A percentile compares a stretch with the other conserved stretches of the same genome.
Conservation (phyloP, 2,329 filamentous ascomycete genomes). For the Myriosclerotinia curreyana region DNA sequence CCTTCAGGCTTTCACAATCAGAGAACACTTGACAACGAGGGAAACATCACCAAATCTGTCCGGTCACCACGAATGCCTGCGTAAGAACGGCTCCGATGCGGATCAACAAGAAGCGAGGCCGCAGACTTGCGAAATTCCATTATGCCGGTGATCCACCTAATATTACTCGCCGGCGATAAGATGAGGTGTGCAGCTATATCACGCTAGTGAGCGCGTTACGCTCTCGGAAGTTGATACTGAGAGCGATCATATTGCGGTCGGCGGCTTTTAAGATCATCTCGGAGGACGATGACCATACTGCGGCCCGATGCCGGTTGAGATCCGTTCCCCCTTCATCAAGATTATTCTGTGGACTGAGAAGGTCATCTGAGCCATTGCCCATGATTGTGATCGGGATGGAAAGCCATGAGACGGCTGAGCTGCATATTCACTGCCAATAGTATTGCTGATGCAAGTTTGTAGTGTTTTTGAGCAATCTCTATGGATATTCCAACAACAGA, state of each 20-base stretch:
- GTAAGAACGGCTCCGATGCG: background rate
- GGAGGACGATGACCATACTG: background rate
- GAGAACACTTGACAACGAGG: background rate
- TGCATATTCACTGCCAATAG: constrained; percentile 7
- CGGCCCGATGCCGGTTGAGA: constrained; percentile 4
- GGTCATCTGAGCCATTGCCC: background rate
- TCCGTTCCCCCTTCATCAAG: background rate
- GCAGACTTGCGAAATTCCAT: constrained; percentile 2
- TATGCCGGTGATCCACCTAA: background rate
- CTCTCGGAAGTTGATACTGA: background rate
- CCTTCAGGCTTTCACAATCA: too few species aligned
- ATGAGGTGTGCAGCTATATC: background rate
- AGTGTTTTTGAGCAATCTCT: background rate
- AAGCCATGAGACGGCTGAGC: constrained; percentile 7
- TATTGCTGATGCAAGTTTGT: constrained; percentile 4
- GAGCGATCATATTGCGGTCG: background rate
- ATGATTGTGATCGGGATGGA: background rate
- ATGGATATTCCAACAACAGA: constrained; percentile 1
- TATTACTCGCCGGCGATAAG: background rate
- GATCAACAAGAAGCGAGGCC: background rate
- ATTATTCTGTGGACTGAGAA: background rate
- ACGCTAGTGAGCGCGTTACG: background rate
- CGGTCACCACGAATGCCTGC: background rate
- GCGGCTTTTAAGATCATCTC: background rate
- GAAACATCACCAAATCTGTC: too few species aligned